Evolutionary conservation across 2,329 filamentous ascomycete species (phyloP).

Genomic region (Plenodomus biglobosus): DNA sequence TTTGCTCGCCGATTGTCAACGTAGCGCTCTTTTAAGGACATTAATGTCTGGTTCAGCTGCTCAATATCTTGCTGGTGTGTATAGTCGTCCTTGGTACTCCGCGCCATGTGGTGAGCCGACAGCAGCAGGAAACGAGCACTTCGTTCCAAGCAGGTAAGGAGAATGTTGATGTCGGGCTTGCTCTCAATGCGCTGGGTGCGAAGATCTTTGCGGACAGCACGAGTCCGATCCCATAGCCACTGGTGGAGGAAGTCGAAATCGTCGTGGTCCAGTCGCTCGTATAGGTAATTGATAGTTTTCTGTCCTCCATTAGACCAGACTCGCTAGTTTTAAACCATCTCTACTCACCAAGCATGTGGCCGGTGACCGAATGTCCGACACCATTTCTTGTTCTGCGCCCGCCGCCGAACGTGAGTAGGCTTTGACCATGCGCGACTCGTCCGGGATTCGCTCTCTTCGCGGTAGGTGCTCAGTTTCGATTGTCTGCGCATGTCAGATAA

Average conservation of each 20-base stretch:
- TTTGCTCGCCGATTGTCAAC: conserved; percentile 44
- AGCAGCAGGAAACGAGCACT: conserved; percentile 66
- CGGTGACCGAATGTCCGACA: conserved; percentile 65
- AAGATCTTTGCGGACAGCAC: conserved; percentile 66
- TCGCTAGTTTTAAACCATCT: conserved; percentile 4
- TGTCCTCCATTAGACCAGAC: conserved; percentile 22
- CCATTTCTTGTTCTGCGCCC: conserved; percentile 63
- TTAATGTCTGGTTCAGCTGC: conserved; percentile 63
- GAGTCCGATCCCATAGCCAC: conserved; percentile 67
- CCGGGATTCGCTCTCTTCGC: conserved; percentile 43
- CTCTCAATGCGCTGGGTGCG: conserved; percentile 63
- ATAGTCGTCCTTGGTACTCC: conserved; percentile 48
- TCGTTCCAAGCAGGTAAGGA: conserved; percentile 63
- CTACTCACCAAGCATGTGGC: conserved; percentile 43
- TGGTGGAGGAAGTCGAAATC: conserved; percentile 55
- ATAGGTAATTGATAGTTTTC: conserved; percentile 50
- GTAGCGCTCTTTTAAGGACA: conserved; percentile 59
- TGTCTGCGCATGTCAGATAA: conserved; percentile 18
- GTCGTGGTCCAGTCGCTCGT: conserved; percentile 53
- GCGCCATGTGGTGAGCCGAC: conserved; percentile 59
- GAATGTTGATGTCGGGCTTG: conserved; percentile 55
- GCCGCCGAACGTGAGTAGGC: conserved; percentile 64
- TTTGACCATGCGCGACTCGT: conserved; percentile 63
- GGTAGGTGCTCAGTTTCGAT: conserved; percentile 38
- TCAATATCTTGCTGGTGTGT: conserved; percentile 63